Evolutionary conservation across 2,329 filamentous ascomycete genomes (phyloP).

Genomic region (Cladosporium halotolerans): DNA sequence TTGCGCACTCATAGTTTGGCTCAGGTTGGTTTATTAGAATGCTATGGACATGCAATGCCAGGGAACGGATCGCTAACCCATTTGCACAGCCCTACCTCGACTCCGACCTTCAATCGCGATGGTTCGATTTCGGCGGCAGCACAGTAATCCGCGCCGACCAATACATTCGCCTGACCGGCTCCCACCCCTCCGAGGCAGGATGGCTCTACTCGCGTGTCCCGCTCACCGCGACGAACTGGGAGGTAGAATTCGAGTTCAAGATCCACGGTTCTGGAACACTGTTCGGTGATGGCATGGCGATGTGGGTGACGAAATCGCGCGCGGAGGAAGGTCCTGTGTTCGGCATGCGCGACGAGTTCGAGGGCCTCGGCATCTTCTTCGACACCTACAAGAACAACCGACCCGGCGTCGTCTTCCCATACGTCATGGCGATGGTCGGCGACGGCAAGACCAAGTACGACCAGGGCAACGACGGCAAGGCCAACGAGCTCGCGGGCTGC

Average conservation of each 20-base stretch:
- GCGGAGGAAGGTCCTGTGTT: conserved; percentile 77
- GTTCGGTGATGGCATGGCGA: conserved; percentile 91
- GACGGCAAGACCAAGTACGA: conserved; percentile 87
- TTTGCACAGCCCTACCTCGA: conserved; percentile 78
- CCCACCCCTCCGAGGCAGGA: conserved; percentile 82
- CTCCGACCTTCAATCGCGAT: conserved; percentile 94
- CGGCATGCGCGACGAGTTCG: conserved; percentile 79
- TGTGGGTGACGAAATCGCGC: conserved; percentile 96
- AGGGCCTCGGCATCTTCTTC: conserved; percentile 90
- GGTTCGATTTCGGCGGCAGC: conserved; percentile 98
- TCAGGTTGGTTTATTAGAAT: conserved; percentile 16
- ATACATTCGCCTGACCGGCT: conserved; percentile 87
- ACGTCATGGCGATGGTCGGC: conserved; percentile 97
- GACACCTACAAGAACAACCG: conserved; percentile 99
- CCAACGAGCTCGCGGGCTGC: conserved; percentile 87
- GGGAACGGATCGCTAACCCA: background rate
- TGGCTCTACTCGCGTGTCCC: conserved; percentile 94
- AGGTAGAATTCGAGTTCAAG: conserved; percentile 93
- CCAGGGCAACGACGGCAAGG: conserved; percentile 90
- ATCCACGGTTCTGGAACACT: conserved; percentile 83
- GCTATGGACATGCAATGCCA: background rate
- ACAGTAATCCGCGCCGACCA: conserved; percentile 71
- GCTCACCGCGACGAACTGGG: conserved; percentile 96
- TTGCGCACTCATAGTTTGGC: conserved; percentile 31
- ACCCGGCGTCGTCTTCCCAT: conserved; percentile 89